Evolutionary conservation across 2,329 filamentous ascomycete genomes (phyloP).

Genomic region (Atkinsonella texensis): DNA sequence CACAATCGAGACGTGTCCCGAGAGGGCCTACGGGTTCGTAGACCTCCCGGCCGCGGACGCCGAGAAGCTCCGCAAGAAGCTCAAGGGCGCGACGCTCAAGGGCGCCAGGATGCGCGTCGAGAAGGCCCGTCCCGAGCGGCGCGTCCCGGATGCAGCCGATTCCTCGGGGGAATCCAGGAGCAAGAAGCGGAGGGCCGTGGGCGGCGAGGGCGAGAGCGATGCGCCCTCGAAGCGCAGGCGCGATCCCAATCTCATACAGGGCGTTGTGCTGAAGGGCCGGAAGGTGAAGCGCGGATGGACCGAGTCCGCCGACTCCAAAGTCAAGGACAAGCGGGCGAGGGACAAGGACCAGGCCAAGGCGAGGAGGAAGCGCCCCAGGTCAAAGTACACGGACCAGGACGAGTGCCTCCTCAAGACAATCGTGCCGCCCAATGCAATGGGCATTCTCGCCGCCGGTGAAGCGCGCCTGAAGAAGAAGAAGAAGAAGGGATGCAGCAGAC

Average conservation of each 20-base stretch:
- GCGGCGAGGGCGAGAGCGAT: conserved; percentile 22
- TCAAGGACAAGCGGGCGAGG: conserved; percentile 36
- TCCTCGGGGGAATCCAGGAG: conserved; percentile 8
- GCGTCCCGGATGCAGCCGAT: too few relatives aligned
- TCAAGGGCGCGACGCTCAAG: conserved; percentile 76
- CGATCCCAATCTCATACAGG: conserved; percentile 41
- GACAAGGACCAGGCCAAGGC: conserved; percentile 38
- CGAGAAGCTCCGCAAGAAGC: conserved; percentile 81
- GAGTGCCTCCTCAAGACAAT: conserved; percentile 81
- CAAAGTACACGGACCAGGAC: conserved; percentile 67
- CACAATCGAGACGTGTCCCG: conserved; percentile 72
- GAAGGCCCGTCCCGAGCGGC: conserved; percentile 43
- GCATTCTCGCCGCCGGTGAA: conserved; percentile 29
- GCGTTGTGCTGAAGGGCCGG: conserved; percentile 60
- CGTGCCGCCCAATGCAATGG: conserved; percentile 40
- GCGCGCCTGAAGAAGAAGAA: conserved; percentile 42
- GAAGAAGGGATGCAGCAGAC: conserved; percentile 35
- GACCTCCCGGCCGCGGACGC: conserved; percentile 73
- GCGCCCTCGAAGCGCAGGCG: conserved; percentile 38
- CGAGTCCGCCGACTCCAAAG: conserved; percentile 43
- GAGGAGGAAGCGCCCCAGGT: conserved; percentile 49
- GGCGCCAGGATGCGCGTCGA: conserved; percentile 79
- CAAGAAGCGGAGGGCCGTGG: conserved; percentile 23
- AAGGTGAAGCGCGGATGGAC: conserved; percentile 88
- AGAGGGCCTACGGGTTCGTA: conserved; percentile 81